Conservation (phyloP, 768 basidiomycete species). For the Tylopilus subfusipes region DNA sequence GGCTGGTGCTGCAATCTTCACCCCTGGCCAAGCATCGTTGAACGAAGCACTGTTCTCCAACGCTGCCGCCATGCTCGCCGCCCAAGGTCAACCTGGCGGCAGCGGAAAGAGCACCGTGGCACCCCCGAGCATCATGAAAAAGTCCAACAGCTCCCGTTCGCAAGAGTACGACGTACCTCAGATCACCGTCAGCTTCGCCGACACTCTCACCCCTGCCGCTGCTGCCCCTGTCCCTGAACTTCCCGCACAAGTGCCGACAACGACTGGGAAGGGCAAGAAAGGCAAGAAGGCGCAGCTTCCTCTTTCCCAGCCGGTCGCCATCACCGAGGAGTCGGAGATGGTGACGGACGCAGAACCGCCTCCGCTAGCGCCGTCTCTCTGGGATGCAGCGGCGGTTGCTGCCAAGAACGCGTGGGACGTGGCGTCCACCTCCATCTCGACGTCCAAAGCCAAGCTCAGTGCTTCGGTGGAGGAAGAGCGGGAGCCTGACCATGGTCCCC, state of each 20-base stretch:
- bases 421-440: not conserved
- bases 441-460: slow-evolving; percentile 4
- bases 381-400: slow-evolving; percentile 13
- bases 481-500: not conserved
- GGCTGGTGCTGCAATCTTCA: slow-evolving; percentile 5
- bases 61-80: slow-evolving; percentile 14
- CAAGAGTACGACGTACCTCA: slow-evolving; percentile 27
- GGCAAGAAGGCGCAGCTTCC: slow-evolving; percentile 22
- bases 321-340: slow-evolving; percentile 15
- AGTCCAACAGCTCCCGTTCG: slow-evolving; percentile 24
- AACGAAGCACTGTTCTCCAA: slow-evolving; percentile 27
- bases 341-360: slow-evolving; percentile 23
- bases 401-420: slow-evolving; percentile 12
- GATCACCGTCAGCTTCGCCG: slow-evolving; percentile 27
- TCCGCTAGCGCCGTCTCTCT: slow-evolving; percentile 13
- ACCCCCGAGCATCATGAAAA: slow-evolving; percentile 26
- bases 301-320: slow-evolving; percentile 12
- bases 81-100: slow-evolving; percentile 8
- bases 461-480: slow-evolving; percentile 9
- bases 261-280: slow-evolving; percentile 22
- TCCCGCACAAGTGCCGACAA: slow-evolving; percentile 6
- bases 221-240: slow-evolving; percentile 1
- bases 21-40: slow-evolving; percentile 18
- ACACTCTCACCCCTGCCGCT: not conserved
- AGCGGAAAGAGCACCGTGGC: slow-evolving; percentile 9